A percentile compares a stretch with the other conserved stretches of the same genome.
Conservation (phyloP, 192 early-diverging fungal species). For the Martensiomyces pterosporus region DNA sequence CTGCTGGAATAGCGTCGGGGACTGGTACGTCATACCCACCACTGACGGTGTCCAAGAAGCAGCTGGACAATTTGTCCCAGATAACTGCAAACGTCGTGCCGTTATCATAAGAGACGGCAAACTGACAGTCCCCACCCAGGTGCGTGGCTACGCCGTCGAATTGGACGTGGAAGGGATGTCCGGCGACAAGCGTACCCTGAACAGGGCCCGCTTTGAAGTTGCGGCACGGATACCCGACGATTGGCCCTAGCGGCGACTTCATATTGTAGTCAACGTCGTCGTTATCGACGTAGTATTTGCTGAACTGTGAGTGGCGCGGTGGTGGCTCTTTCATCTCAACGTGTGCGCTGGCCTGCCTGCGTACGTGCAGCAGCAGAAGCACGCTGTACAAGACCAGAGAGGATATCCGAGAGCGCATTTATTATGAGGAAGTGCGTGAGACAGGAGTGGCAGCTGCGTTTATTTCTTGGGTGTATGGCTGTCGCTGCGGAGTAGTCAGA, state of each 20-base stretch:
- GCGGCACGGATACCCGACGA: constrained; percentile 46
- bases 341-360: constrained; percentile 14
- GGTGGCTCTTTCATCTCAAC: constrained; percentile 45
- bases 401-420: too few species aligned
- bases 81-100: constrained; percentile 61
- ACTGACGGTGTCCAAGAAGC: constrained; percentile 42
- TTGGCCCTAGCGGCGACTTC: constrained; percentile 43
- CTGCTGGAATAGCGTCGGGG: constrained; percentile 53
- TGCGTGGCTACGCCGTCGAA: constrained; percentile 54
- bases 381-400: too few species aligned
- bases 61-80: constrained; percentile 48
- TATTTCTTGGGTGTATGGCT: too few species aligned
- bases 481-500: too few species aligned
- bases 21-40: constrained; percentile 52
- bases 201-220: constrained; percentile 35
- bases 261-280: constrained; percentile 50
- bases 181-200: constrained; percentile 46
- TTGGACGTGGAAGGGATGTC: constrained; percentile 45
- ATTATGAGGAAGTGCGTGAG: too few species aligned
- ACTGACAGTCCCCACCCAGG: constrained; percentile 68
- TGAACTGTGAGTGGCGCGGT: constrained; percentile 43
- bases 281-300: constrained; percentile 43
- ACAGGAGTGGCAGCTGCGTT: too few species aligned
- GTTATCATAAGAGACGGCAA: constrained; percentile 59
- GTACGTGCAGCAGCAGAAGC: constrained; percentile 1